Percentiles rank a stretch among this genome's conserved stretches.
phyloP scores from a whole-genome alignment of 208 protist species.

The Trypanosoma lewisi region DNA sequence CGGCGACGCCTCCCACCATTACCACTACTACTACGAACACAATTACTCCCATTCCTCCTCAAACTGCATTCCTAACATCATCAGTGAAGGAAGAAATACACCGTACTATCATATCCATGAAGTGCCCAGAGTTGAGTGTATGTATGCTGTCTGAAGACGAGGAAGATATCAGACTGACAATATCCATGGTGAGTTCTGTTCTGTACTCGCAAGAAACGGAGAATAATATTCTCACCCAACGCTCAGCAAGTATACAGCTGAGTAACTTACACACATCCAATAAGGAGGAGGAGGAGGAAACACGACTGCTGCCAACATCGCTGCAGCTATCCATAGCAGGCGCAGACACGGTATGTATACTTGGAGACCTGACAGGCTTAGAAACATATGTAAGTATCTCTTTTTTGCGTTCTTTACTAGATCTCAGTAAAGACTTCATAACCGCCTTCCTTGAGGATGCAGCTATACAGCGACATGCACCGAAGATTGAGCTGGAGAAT shows the following conservation, averaged over 20 bases:
- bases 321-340: slow-evolving; percentile 51
- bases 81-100: not conserved
- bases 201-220: slow-evolving; percentile 48
- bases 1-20: not conserved
- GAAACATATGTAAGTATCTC: slow-evolving; percentile 61
- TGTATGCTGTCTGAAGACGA: slow-evolving; percentile 71
- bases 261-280: slow-evolving; percentile 57
- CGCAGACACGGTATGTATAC: slow-evolving; percentile 59
- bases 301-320: slow-evolving; percentile 60
- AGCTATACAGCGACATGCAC: slow-evolving; percentile 39
- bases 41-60: not conserved
- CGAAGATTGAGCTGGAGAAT: slow-evolving; percentile 60
- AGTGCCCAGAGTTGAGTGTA: slow-evolving; percentile 39
- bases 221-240: slow-evolving; percentile 35
- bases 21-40: not conserved
- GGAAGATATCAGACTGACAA: slow-evolving; percentile 41
- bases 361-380: slow-evolving; percentile 43
- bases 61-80: not conserved
- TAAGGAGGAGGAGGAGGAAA: slow-evolving; percentile 58
- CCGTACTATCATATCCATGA: not conserved
- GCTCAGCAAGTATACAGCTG: slow-evolving; percentile 43
- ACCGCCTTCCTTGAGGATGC: slow-evolving; percentile 58
- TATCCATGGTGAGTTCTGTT: slow-evolving; percentile 40
- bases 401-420: slow-evolving; percentile 62
- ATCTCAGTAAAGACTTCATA: slow-evolving; percentile 69